Conservation (phyloP, 2,329 filamentous ascomycete genomes). For the Cercospora sp. region DNA sequence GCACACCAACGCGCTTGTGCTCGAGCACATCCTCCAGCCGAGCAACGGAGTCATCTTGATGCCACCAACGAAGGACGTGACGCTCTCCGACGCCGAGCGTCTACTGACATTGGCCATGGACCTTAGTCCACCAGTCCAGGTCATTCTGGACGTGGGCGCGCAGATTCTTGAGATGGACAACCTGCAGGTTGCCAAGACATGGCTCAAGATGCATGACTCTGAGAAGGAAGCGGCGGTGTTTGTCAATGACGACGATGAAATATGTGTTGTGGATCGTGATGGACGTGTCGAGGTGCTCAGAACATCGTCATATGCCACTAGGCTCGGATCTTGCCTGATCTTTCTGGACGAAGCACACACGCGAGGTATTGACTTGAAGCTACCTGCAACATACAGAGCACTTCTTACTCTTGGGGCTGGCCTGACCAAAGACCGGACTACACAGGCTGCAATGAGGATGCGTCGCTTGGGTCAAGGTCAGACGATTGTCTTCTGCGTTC, state of each 20-base stretch:
- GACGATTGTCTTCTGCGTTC: constrained; percentile 61
- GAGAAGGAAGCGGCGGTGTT: constrained; percentile 55
- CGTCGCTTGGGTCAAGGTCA: constrained; percentile 67
- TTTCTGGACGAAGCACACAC: constrained; percentile 73
- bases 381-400: constrained; percentile 61
- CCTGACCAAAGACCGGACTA: constrained; percentile 67
- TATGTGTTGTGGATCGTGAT: constrained; percentile 54
- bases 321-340: constrained; percentile 61
- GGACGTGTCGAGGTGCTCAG: constrained; percentile 53
- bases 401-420: constrained; percentile 66
- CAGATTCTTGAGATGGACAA: constrained; percentile 67
- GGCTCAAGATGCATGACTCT: constrained; percentile 47
- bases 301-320: constrained; percentile 58
- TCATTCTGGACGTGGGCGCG: constrained; percentile 71
- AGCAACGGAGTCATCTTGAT: constrained; percentile 48
- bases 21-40: constrained; percentile 57
- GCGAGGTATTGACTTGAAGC: constrained; percentile 65
- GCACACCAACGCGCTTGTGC: constrained; percentile 68
- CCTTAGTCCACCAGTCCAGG: constrained; percentile 48
- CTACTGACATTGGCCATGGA: constrained; percentile 50
- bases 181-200: constrained; percentile 52
- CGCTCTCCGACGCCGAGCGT: constrained; percentile 24
- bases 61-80: background rate
- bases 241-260: constrained; percentile 57
- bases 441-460: constrained; percentile 75